A percentile compares a stretch with the other conserved stretches of the same genome.
phyloP scores from a whole-genome alignment of 495 filamentous ascomycete genomes.

The Penicillium fimorum region DNA sequence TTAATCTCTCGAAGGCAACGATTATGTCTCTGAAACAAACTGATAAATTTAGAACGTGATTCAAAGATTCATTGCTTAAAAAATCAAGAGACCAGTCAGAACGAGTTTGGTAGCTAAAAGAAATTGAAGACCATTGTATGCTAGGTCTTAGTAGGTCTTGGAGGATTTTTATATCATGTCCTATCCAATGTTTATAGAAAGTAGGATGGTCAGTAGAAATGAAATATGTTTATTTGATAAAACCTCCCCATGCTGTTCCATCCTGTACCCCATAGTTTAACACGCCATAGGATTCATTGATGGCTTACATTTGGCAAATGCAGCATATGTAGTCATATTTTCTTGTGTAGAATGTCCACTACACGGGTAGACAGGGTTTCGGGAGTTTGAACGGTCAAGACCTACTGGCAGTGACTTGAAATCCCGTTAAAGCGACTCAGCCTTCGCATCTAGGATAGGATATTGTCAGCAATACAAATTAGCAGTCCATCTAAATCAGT shows the following conservation, averaged over 20 bases:
- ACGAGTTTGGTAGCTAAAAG: too few relatives aligned
- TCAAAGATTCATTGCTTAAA: background rate
- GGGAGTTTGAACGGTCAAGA: background rate
- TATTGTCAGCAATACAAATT: background rate
- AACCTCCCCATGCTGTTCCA: background rate
- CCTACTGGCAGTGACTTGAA: background rate
- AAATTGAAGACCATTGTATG: background rate
- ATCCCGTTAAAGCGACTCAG: background rate
- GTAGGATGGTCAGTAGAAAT: background rate
- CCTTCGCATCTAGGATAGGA: constrained; percentile 2
- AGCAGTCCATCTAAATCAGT: background rate
- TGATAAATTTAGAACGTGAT: background rate
- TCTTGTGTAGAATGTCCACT: background rate
- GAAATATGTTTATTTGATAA: background rate
- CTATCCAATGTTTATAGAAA: background rate
- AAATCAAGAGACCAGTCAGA: background rate
- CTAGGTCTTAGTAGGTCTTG: background rate
- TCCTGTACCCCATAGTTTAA: background rate
- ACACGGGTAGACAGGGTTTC: background rate
- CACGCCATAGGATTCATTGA: background rate
- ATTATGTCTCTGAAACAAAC: background rate
- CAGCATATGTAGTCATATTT: background rate
- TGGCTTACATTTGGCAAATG: background rate
- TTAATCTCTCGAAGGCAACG: background rate
- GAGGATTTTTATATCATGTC: background rate